phyloP scores from a whole-genome alignment of 257 asterid species.

The Vinca minor region DNA sequence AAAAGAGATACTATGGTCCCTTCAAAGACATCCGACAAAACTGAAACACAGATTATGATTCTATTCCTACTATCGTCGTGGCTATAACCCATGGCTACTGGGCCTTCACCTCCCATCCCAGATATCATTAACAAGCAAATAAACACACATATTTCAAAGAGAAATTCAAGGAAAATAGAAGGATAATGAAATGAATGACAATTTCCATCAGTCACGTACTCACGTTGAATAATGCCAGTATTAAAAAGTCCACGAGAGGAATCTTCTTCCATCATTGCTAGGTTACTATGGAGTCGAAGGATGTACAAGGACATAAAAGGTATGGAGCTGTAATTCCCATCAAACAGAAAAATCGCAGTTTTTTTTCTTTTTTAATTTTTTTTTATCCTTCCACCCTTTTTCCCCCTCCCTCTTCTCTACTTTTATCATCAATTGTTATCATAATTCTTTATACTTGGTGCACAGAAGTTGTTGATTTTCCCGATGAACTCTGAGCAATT shows the following conservation, averaged over 20 bases:
- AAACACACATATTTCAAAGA: no score
- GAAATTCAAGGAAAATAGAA: not conserved
- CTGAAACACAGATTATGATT: not conserved
- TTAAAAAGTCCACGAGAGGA: not conserved
- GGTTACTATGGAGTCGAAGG: not conserved
- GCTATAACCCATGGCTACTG: not conserved
- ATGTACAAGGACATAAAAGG: not conserved
- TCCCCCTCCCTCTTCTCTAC: no score
- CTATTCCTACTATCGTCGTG: not conserved
- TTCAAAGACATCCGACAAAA: no score
- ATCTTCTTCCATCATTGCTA: not conserved
- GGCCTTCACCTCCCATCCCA: not conserved
- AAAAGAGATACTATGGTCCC: not conserved
- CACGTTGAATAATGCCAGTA: not conserved
- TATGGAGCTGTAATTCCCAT: no score
- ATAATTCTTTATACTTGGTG: no score
- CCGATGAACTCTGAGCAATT: no score
- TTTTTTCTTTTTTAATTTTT: no score
- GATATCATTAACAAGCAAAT: not conserved
- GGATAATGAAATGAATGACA: not conserved
- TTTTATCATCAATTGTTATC: no score
- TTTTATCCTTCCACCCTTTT: no score
- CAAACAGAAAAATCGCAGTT: no score
- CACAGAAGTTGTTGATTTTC: no score
- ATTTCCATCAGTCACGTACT: not conserved